phyloP scores from a whole-genome alignment of 2,329 filamentous ascomycete species.

The Colletotrichum salicis region DNA sequence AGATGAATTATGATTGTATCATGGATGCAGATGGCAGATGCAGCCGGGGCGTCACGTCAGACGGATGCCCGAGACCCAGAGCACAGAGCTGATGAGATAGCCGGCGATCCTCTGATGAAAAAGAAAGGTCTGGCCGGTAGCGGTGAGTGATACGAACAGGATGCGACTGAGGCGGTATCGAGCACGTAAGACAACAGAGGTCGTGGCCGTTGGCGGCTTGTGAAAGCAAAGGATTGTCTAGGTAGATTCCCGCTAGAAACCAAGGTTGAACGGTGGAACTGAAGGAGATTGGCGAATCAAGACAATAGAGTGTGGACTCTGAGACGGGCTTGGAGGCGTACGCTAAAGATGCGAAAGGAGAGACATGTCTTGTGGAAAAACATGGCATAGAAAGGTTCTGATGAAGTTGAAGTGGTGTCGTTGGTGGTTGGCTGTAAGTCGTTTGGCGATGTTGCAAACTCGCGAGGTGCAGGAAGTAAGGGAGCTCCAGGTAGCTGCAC shows the following conservation, averaged over 20 bases:
- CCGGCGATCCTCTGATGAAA: background rate
- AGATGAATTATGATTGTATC: slow-evolving; percentile 22
- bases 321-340: slow-evolving; percentile 5
- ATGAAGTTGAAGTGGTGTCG: background rate
- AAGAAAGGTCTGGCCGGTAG: background rate
- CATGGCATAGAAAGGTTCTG: slow-evolving; percentile 1
- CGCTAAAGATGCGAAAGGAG: background rate
- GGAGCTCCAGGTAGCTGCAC: slow-evolving; percentile 3
- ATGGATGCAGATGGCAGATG: background rate
- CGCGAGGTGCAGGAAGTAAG: background rate
- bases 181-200: background rate
- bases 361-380: slow-evolving; percentile 16
- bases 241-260: background rate
- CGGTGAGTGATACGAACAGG: background rate
- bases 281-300: background rate
- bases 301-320: background rate
- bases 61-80: slow-evolving; percentile 7
- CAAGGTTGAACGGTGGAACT: background rate
- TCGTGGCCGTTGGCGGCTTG: background rate
- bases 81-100: slow-evolving; percentile 2
- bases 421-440: background rate
- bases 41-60: slow-evolving; percentile 13
- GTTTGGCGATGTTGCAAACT: slow-evolving; percentile 5
- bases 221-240: background rate
- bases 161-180: background rate